Evolutionary conservation across 2,329 filamentous ascomycete species (phyloP), one percentile per base, ranked within the genome.

Genomic region (Fusarium goolgardi): DNA sequence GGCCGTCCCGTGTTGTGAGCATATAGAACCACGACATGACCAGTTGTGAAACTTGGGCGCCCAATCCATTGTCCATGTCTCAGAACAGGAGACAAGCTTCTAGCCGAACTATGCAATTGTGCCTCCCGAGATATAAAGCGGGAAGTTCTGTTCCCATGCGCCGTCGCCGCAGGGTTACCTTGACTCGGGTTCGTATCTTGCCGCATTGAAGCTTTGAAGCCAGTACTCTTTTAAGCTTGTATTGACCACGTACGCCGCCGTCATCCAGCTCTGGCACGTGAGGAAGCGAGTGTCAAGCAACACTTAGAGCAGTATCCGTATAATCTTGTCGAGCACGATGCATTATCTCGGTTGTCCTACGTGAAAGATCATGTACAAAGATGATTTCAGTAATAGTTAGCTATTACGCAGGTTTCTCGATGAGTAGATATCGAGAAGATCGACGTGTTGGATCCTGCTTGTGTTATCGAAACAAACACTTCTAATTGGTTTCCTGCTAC

Each of bases 181-280:
- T 67, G 63, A 61, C 63, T 67, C 45, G 34, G 53, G 32, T 41
- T 49, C 68, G 59, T 59, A 59, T 67, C 23, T 59, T 44, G 27
- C 56, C 37, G 31, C 37, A 21, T 57, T 52, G 51, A 56, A 44
- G 43, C 50, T 41, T 53, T 39, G 59, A 54, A 40, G 46, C 43
- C 44, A 66, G 49, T 45, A 46, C 49, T 25, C 53, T 70, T 70
- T 74, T 74, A 73, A 74, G 69, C 71, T 73, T 73, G 74, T 74
- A 69, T 74, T 51, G 64, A 61, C 66, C 40, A 52, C 60, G 59
- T 69, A 57, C 56, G 44, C 54, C 39, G 43, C 55, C 46, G 37
- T 55, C 44, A 34, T 55, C 58, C 55, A 53, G 41, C 41, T 18
- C 43, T 40, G 13, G 54, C 46, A 59, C 34, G 62, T 59, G 52